Evolutionary conservation across 306 rosid species (phyloP).

Genomic region (Urtica urens): DNA sequence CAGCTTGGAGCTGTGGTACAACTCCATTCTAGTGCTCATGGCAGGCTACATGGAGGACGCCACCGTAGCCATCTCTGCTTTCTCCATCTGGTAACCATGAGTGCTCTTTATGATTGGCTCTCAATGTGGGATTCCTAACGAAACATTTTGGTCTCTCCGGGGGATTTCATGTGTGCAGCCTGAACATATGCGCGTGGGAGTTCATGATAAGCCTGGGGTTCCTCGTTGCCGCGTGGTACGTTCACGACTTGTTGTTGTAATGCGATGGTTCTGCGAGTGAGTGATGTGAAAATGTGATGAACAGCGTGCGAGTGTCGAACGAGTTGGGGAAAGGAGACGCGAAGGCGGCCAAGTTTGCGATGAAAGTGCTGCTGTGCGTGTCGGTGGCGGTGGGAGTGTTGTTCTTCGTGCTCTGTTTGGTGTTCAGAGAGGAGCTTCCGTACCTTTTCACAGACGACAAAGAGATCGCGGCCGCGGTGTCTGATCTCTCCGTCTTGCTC

Average conservation of each 20-base stretch:
- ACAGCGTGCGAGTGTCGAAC: conserved; percentile 47
- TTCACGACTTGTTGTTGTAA: too few species aligned
- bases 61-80: conserved; percentile 38
- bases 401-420: conserved; percentile 32
- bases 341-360: conserved; percentile 39
- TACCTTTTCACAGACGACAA: conserved; percentile 30
- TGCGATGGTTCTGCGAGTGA: too few species aligned
- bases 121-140: not conserved
- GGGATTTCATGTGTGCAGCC: conserved; percentile 25
- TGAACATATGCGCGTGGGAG: conserved; percentile 51
- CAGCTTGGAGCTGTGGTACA: conserved; percentile 54
- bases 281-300: too few species aligned
- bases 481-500: conserved; percentile 34
- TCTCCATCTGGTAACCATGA: conserved; percentile 37
- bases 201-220: conserved; percentile 49
- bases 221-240: conserved; percentile 22
- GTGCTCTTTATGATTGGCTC: not conserved
- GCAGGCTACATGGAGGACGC: conserved; percentile 40
- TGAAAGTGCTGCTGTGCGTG: conserved; percentile 27
- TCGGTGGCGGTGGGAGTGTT: conserved; percentile 26
- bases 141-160: not conserved
- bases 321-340: conserved; percentile 53
- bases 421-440: conserved; percentile 31
- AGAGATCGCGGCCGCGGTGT: conserved; percentile 28
- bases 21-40: conserved; percentile 32